phyloP scores from a whole-genome alignment of 2,329 filamentous ascomycete species.

The Elsinoe arachidis region DNA sequence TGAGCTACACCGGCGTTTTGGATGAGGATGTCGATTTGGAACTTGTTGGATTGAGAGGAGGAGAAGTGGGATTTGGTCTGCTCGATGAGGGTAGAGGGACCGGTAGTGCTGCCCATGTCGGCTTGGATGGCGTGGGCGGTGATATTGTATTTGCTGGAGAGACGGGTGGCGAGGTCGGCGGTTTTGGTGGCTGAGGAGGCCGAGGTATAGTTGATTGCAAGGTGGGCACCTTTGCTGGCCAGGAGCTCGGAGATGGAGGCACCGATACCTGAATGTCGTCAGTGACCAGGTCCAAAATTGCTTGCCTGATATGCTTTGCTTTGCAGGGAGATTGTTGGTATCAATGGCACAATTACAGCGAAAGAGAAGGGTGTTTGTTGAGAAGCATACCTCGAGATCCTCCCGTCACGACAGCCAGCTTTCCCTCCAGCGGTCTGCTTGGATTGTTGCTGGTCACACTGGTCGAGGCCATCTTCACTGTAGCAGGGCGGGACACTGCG shows the following conservation, averaged over 20 bases:
- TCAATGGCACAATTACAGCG: not conserved
- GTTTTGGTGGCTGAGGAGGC: conserved; percentile 48
- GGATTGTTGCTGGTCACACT: conserved; percentile 28
- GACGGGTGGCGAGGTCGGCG: conserved; percentile 45
- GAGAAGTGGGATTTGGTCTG: conserved; percentile 52
- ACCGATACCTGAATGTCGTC: conserved; percentile 52
- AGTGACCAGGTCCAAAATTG: not conserved
- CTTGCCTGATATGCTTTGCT: not conserved
- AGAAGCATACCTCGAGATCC: conserved; percentile 58
- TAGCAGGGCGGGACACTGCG: conserved; percentile 32
- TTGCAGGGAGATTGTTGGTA: not conserved
- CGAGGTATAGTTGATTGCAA: conserved; percentile 65
- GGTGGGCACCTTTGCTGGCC: conserved; percentile 60
- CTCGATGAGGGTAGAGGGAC: conserved; percentile 51
- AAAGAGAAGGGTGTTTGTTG: not conserved
- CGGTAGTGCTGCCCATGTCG: conserved; percentile 56
- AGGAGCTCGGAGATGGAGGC: conserved; percentile 58
- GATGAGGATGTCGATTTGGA: conserved; percentile 73
- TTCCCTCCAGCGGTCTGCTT: conserved; percentile 50
- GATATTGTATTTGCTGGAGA: conserved; percentile 51
- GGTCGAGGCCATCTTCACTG: conserved; percentile 31
- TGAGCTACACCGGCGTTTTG: conserved; percentile 70
- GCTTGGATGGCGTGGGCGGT: conserved; percentile 58
- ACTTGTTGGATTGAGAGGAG: conserved; percentile 43
- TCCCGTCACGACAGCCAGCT: conserved; percentile 71